Conservation (phyloP, 106 monocot species). For the Dioscorea zingiberensis region DNA sequence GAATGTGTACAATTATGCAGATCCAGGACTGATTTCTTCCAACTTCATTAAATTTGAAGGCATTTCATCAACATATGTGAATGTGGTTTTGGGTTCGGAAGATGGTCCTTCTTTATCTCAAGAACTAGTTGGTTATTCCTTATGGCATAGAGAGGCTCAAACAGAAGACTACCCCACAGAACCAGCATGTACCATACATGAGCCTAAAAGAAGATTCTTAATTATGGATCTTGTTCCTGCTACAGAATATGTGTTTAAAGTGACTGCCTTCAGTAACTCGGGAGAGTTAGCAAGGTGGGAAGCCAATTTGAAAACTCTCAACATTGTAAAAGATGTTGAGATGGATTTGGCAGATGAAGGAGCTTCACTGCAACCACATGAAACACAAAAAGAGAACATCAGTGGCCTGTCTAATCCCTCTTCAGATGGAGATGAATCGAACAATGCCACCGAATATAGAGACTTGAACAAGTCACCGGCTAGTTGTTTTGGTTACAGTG, state of each 20-base stretch:
- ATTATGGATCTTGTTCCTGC: constrained; percentile 28
- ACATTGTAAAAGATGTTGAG: constrained; percentile 7
- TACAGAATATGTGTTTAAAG: constrained; percentile 37
- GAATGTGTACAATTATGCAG: constrained; percentile 8
- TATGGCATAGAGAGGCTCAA: constrained; percentile 39
- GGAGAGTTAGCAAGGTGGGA: constrained; percentile 46
- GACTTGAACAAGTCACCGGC: constrained; percentile 53
- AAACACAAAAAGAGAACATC: constrained; percentile 37
- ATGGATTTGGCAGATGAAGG: constrained; percentile 7
- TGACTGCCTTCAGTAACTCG: constrained; percentile 21
- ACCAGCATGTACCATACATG: constrained; percentile 23
- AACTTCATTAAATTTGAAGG: constrained; percentile 40
- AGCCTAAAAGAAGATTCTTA: constrained; percentile 19
- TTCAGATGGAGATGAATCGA: constrained; percentile 57
- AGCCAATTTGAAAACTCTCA: constrained; percentile 15
- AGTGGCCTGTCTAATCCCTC: constrained; percentile 54
- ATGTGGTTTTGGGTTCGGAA: constrained; percentile 22
- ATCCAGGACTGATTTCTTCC: constrained; percentile 5
- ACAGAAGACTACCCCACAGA: constrained; percentile 24
- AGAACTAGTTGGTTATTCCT: constrained; percentile 23
- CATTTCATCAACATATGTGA: constrained; percentile 31
- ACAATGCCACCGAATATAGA: constrained; percentile 30
- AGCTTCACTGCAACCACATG: neutral
- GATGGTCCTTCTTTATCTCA: constrained; percentile 2
- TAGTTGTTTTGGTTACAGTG: constrained; percentile 13